Conservation (phyloP, 148 eudicot genomes). For the Persicaria maculosa region DNA sequence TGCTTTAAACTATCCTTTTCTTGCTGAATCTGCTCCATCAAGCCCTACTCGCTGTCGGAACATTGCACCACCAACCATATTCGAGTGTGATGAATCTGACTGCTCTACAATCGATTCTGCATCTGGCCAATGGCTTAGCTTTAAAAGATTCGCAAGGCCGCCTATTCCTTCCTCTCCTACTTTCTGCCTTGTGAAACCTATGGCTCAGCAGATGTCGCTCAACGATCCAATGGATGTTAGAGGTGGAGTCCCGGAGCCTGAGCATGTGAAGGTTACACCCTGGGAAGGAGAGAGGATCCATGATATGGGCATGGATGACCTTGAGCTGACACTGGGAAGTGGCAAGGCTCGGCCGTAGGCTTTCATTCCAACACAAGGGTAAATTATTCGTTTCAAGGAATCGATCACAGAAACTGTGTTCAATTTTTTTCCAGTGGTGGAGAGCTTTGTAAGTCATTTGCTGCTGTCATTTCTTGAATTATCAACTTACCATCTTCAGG, state of each 20-base stretch:
- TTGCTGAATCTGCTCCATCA: constrained; percentile 88
- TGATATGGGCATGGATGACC: constrained; percentile 88
- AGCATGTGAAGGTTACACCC: constrained; percentile 43
- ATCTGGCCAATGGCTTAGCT: constrained; percentile 74
- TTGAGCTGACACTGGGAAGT: constrained; percentile 90
- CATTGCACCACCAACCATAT: constrained; percentile 67
- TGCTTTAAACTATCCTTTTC: constrained; percentile 58
- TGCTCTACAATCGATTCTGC: constrained; percentile 66
- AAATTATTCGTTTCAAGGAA: background rate
- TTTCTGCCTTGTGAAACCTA: constrained; percentile 60
- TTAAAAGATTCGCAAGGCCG: constrained; percentile 54
- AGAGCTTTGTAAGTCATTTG: background rate
- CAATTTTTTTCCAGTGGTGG: background rate
- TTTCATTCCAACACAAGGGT: background rate
- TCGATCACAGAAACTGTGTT: background rate
- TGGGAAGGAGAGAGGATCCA: constrained; percentile 95
- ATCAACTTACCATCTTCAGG: background rate
- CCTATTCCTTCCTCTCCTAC: constrained; percentile 72
- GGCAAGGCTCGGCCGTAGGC: constrained; percentile 36
- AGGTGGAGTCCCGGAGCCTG: constrained; percentile 40
- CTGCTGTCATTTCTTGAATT: background rate
- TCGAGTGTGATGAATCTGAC: constrained; percentile 93
- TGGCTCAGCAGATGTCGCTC: constrained; percentile 35
- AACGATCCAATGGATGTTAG: constrained; percentile 51
- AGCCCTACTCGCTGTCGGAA: constrained; percentile 66